These are phyloP conservation scores for Baorangia bicolor DNA, from an alignment of 768 basidiomycete genomes.

Conservation along the genomic window DNA sequence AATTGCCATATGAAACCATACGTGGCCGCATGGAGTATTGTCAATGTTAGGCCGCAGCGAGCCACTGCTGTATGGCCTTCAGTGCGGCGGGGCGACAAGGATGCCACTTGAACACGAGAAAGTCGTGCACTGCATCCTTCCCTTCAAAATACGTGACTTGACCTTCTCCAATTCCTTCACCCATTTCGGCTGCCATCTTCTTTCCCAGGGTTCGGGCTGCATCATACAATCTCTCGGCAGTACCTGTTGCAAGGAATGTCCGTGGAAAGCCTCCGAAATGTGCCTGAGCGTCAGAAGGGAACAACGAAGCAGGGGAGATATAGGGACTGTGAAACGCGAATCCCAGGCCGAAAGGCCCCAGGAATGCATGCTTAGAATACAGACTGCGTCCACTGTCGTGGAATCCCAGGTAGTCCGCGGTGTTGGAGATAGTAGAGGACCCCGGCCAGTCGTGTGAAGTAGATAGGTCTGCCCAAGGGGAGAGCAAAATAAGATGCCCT, in stretches of 20 bases:
- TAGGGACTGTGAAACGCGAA: conserved; percentile 50
- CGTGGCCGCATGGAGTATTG: too few species aligned
- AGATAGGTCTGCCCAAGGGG: conserved; percentile 54
- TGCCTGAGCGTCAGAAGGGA: conserved; percentile 32
- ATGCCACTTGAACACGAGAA: conserved; percentile 47
- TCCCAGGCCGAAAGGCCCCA: conserved; percentile 47
- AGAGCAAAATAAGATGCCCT: conserved; percentile 50
- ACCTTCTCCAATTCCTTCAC: conserved; percentile 26
- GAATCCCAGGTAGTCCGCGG: conserved; percentile 27
- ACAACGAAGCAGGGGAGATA: conserved; percentile 56
- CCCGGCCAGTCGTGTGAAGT: conserved; percentile 38
- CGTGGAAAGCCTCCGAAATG: conserved; percentile 57
- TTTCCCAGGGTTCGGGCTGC: conserved; percentile 44
- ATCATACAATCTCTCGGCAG: conserved; percentile 59
- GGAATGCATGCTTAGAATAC: conserved; percentile 43
- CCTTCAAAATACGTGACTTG: conserved; percentile 50
- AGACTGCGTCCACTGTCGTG: conserved; percentile 8
- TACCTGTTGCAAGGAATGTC: conserved; percentile 59
- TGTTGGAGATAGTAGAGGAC: conserved; percentile 39
- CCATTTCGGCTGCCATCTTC: conserved; percentile 53
- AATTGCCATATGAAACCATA: background rate
- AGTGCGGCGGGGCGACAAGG: conserved; percentile 51
- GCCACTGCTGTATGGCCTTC: conserved; percentile 50
- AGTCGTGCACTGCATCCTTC: conserved; percentile 55
- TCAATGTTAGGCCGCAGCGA: background rate